A percentile compares a stretch with the other conserved stretches of the same genome.
These are phyloP conservation scores for Camelina hispida DNA, from an alignment of 345 rosid genomes.

Conservation along the genomic window DNA sequence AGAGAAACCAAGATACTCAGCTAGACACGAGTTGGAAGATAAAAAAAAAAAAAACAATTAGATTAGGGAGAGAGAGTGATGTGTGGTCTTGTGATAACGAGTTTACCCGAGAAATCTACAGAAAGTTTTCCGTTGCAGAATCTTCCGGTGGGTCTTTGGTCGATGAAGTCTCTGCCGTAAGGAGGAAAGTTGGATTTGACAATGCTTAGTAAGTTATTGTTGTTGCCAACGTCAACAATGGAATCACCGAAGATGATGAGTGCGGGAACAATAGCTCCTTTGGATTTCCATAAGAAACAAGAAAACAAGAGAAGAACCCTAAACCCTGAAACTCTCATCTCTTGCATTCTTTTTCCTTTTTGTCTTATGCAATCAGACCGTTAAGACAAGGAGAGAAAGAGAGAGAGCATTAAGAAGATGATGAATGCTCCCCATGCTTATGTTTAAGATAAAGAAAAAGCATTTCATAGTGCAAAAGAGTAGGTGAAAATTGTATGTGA, in stretches of 20 bases:
- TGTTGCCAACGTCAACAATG: constrained; percentile 87
- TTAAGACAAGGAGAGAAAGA: neutral
- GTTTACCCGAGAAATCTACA: constrained; percentile 72
- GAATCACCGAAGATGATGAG: constrained; percentile 90
- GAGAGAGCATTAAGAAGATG: constrained; percentile 20
- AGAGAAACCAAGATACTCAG: constrained; percentile 83
- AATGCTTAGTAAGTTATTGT: constrained; percentile 66
- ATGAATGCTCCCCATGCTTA: constrained; percentile 28
- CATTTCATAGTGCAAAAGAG: constrained; percentile 40
- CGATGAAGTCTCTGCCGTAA: constrained; percentile 84
- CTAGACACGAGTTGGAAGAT: constrained; percentile 48
- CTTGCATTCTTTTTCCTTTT: constrained; percentile 10
- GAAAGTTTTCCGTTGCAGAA: constrained; percentile 92
- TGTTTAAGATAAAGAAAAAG: constrained; percentile 33
- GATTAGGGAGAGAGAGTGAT: constrained; percentile 9
- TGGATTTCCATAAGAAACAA: constrained; percentile 34
- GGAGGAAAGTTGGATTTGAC: constrained; percentile 89
- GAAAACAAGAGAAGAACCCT: constrained; percentile 31
- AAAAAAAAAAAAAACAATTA: neutral
- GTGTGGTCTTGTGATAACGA: constrained; percentile 1
- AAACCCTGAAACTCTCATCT: constrained; percentile 35
- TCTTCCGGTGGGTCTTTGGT: constrained; percentile 80
- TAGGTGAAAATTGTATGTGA: constrained; percentile 32
- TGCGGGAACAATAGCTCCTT: constrained; percentile 77
- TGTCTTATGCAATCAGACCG: constrained; percentile 27